phyloP scores from a whole-genome alignment of 2,329 filamentous ascomycete genomes.

The Aspergillus vadensis region DNA sequence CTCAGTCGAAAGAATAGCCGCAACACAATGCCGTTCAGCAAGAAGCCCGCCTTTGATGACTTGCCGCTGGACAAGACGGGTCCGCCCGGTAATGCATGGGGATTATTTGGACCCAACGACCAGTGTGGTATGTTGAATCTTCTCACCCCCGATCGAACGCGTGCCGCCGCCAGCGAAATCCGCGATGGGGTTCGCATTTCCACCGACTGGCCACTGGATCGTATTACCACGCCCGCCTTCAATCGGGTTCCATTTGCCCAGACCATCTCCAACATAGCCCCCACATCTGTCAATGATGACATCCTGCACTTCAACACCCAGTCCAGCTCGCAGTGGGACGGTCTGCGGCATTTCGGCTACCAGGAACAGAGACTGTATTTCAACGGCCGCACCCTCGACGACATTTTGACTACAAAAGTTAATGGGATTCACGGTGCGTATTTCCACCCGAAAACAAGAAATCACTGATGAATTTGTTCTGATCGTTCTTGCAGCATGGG shows the following conservation, averaged over 20 bases:
- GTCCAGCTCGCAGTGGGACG: constrained; percentile 3
- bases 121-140: not conserved
- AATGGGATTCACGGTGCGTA: constrained; percentile 14
- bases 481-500: not conserved
- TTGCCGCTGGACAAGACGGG: not conserved
- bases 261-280: not conserved
- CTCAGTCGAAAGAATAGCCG: not conserved
- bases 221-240: not conserved
- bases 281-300: not conserved
- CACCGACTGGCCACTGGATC: not conserved
- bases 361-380: not conserved
- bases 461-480: not conserved
- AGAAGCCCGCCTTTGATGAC: not conserved
- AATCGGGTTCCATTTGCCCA: not conserved
- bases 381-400: not conserved
- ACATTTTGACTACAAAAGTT: not conserved
- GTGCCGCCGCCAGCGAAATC: not conserved
- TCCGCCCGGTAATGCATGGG: not conserved
- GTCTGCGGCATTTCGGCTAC: not conserved
- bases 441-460: not conserved
- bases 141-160: not conserved
- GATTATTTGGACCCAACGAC: not conserved
- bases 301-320: not conserved
- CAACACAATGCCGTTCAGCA: not conserved
- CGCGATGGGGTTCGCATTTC: not conserved